Base-by-base conservation (phyloP, 192 early-diverging fungal genomes). In the Irineochytrium annulatum region DNA sequence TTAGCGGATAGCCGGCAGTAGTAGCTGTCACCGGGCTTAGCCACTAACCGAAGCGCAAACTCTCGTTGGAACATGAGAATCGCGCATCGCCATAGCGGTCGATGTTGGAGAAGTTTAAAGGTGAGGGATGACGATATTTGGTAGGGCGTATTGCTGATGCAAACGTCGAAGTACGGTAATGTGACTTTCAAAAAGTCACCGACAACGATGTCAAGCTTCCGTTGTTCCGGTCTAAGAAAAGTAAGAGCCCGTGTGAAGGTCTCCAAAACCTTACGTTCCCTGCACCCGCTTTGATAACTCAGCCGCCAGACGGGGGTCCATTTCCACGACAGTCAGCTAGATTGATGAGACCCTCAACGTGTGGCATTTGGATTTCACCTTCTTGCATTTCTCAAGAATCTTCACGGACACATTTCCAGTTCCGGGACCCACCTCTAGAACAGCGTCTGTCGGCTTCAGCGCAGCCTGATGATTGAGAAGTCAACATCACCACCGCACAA, bases 51-150 rank as follows among this genome's bases (percentile, higher is more conserved):
- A 56, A 99, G 71, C 11, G 97, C 95, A 68, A 99, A 99, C 79
- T 99, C 97, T 65, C 91, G 88, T 69, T 99, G 97, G 72, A 99
- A 99, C 95, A 97, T 99, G 64, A 99, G 92, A 41, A 99, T 85
- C 3, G 93, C 93, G 49, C 87, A 89, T 43, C 74, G 65, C 77
- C 93, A 93, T 20, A 92, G 65, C 6, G 94, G 94, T n/a, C 94
- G 87, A 67, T 97, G 95, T 57, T 86, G 87, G 16, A 98, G 78
- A 35, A 99, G 80, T 76, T 99, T 99, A 77, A 99, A 95, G 3
- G 90, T 87, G 43, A 99, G 78, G 0, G 93, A 87, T 6, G 95
- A 93, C 3, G 94, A 99, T 57, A 97, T 99, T 78, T 92, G 91
- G 75, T 97, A 99, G 19, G 97, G 97, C 22, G 97, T 99, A 76